These are phyloP conservation scores for Phallus indusiatus DNA, from an alignment of 768 basidiomycete genomes.

Conservation along the genomic window DNA sequence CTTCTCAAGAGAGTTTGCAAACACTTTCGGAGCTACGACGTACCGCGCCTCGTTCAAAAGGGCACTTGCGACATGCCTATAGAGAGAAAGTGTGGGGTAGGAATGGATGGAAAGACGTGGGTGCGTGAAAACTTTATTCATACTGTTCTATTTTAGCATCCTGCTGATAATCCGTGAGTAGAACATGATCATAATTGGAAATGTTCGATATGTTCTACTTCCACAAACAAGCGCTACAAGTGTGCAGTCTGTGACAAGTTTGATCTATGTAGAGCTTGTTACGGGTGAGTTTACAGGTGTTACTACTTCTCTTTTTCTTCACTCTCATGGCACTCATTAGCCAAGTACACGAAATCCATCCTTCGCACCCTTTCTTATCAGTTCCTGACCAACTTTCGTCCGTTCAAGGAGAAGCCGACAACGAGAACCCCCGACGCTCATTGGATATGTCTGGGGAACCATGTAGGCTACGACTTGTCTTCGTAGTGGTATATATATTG, in stretches of 20 bases:
- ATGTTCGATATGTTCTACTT: conserved; percentile 75
- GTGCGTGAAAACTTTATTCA: conserved; percentile 35
- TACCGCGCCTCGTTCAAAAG: conserved; percentile 62
- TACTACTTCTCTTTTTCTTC: background rate
- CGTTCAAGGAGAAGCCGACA: conserved; percentile 32
- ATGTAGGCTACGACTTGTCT: conserved; percentile 33
- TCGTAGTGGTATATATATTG: no score
- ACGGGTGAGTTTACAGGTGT: conserved; percentile 40
- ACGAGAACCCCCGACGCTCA: background rate
- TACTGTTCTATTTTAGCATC: background rate
- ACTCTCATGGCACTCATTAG: conserved; percentile 28
- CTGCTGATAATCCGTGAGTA: conserved; percentile 21
- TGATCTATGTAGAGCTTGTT: conserved; percentile 75
- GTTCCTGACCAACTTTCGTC: conserved; percentile 55
- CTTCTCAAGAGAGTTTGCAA: conserved; percentile 44
- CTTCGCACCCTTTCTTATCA: conserved; percentile 75
- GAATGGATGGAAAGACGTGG: conserved; percentile 80
- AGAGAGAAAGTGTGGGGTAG: conserved; percentile 80
- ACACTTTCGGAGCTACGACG: conserved; percentile 51
- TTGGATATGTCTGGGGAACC: conserved; percentile 43
- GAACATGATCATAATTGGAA: conserved; percentile 67
- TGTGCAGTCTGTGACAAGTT: conserved; percentile 76
- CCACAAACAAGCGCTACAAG: conserved; percentile 61
- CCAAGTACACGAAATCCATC: conserved; percentile 87
- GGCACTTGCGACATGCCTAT: conserved; percentile 75